phyloP scores from a whole-genome alignment of 1,284 basidiomycete genomes.

The Cryptococcus sp. region DNA sequence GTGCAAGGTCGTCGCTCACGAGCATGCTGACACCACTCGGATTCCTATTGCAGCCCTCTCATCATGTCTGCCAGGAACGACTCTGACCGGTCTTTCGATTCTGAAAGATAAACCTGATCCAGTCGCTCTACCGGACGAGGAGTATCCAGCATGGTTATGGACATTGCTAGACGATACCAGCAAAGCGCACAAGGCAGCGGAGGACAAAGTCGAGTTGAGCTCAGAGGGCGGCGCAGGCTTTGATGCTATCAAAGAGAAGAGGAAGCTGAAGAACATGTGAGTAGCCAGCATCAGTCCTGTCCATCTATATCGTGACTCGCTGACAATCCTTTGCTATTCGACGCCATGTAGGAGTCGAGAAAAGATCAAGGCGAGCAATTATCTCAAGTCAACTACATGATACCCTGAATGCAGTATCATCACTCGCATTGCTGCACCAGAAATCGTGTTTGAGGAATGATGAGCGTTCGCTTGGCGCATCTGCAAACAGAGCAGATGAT shows the following conservation, averaged over 20 bases:
- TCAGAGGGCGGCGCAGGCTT: constrained; percentile 25
- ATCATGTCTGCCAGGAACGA: constrained; percentile 67
- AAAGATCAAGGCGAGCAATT: constrained; percentile 51
- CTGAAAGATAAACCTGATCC: constrained; percentile 80
- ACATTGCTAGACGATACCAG: constrained; percentile 58
- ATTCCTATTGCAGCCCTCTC: constrained; percentile 28
- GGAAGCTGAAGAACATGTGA: constrained; percentile 45
- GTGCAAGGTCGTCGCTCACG: background rate
- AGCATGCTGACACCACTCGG: background rate
- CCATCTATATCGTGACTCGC: background rate
- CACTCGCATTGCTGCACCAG: too few relatives aligned
- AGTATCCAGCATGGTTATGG: constrained; percentile 92
- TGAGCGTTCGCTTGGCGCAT: too few relatives aligned
- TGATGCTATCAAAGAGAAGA: constrained; percentile 44
- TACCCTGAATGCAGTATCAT: background rate
- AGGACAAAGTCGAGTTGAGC: constrained; percentile 16
- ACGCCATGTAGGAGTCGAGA: constrained; percentile 39
- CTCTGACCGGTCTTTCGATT: constrained; percentile 75
- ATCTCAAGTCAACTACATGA: constrained; percentile 41
- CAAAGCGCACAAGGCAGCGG: constrained; percentile 18
- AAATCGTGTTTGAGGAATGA: too few relatives aligned
- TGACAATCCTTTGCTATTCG: background rate
- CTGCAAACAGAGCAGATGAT: too few relatives aligned
- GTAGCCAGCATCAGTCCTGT: constrained; percentile 11
- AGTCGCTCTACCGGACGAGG: constrained; percentile 74